Evolutionary conservation across 2,329 filamentous ascomycete genomes (phyloP), one percentile per base, ranked within the genome.

Genomic region (Fusarium sp.): DNA sequence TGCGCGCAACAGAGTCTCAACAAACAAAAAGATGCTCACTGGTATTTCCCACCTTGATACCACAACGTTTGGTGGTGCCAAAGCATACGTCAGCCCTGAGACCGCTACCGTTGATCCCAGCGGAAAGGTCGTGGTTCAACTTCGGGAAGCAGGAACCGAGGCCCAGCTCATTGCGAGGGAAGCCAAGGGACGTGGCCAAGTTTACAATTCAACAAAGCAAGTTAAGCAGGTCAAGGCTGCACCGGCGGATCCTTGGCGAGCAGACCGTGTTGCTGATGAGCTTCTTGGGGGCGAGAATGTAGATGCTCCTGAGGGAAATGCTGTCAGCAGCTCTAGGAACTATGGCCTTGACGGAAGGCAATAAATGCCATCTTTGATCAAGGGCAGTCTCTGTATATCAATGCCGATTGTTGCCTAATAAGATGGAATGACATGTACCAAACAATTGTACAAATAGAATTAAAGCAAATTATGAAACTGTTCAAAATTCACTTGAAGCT

Each of bases 51-150:
- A 79, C 30, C 79, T 88, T 42, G 85, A 89, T 65, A 83, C 84
- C 6, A 77, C 78, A 11, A 80, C 83, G 5, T 72, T 72, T 30
- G 88, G 88, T 60, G 88, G 88, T 38, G 79, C 83, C 66, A 90
- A 90, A 81, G 71, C 85, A 9, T 88, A 84, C 74, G 81, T 88
- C 42, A 81, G 84, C 58, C 79, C 85, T 6, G 67, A 77, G 24
- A 78, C 77, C 11, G 85, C 85, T 38, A 80, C 77, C 64, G 75
- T 88, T 52, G 83, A 87, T 74, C 82, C 87, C 3, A 81, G 79
- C 51, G 88, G 88, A 63, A 84, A 79, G 70, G 77, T 90, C 15
- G 71, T 82, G 9, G 64, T 89, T 43, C 76, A 76, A 20, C 76
- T 87, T n/a, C 75, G 74, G 18, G 83, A 85, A 50, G 77, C 82